These are phyloP conservation scores for Choiromyces venosus DNA, from an alignment of 495 filamentous ascomycete genomes.

Conservation along the genomic window DNA sequence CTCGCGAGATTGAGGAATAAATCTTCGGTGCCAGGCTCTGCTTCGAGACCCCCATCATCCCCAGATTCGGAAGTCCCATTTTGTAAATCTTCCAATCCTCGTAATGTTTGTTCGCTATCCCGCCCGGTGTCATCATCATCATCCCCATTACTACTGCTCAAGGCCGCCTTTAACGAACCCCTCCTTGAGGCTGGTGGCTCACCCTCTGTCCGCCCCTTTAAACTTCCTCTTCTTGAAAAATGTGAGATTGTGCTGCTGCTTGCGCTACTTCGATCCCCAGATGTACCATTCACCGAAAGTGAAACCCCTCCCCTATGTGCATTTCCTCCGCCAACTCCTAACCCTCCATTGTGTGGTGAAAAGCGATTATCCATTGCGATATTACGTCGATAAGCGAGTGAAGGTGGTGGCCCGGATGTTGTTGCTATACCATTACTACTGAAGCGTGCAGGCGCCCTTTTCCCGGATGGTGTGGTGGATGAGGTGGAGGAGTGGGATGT, in stretches of 20 bases:
- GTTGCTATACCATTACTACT: slow-evolving; percentile 45
- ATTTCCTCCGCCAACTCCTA: background rate
- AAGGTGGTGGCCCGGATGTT: slow-evolving; percentile 38
- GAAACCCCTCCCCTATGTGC: background rate
- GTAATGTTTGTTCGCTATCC: slow-evolving; percentile 43
- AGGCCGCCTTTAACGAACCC: slow-evolving; percentile 22
- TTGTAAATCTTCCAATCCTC: slow-evolving; percentile 40
- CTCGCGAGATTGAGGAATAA: slow-evolving; percentile 61
- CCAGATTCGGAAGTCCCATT: slow-evolving; percentile 3
- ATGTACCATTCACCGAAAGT: slow-evolving; percentile 10
- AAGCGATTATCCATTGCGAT: slow-evolving; percentile 37
- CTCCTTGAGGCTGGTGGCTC: slow-evolving; percentile 16
- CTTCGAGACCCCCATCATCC: slow-evolving; percentile 16
- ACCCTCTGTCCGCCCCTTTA: slow-evolving; percentile 19
- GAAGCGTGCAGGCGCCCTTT: slow-evolving; percentile 35
- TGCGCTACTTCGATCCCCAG: slow-evolving; percentile 21
- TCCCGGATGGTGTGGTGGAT: slow-evolving; percentile 13
- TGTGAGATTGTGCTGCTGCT: slow-evolving; percentile 27
- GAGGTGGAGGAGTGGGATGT: slow-evolving; percentile 18
- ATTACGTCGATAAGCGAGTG: slow-evolving; percentile 38
- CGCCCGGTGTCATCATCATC: slow-evolving; percentile 39
- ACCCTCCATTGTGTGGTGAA: slow-evolving; percentile 23
- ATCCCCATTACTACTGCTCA: slow-evolving; percentile 28
- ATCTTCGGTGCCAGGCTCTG: slow-evolving; percentile 51
- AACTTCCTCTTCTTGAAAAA: slow-evolving; percentile 25